phyloP scores from a whole-genome alignment of 352 stramenopile species.

The Phytophthora ramorum region DNA sequence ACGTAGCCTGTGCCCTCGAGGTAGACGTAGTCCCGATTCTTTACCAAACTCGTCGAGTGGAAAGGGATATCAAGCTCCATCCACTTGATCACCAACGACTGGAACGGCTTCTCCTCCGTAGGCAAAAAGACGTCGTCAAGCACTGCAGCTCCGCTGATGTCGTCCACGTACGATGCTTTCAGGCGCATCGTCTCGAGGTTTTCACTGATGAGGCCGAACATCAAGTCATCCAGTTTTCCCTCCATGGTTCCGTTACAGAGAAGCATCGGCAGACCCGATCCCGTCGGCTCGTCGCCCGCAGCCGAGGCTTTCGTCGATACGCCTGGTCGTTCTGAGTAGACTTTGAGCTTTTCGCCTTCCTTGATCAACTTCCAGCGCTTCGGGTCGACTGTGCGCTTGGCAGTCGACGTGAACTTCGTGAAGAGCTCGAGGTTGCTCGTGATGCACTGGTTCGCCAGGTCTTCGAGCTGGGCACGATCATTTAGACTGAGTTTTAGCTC shows the following conservation, averaged over 20 bases:
- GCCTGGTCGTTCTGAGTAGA: constrained; percentile 26
- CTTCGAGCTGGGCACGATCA: constrained; percentile 21
- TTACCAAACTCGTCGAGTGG: constrained; percentile 40
- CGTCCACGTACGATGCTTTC: constrained; percentile 51
- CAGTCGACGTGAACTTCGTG: constrained; percentile 11
- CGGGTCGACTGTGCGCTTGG: constrained; percentile 18
- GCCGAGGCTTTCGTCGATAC: background rate
- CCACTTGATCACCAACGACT: constrained; percentile 54
- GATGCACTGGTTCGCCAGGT: constrained; percentile 35
- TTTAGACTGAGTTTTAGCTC: constrained; percentile 15
- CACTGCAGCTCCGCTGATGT: constrained; percentile 46
- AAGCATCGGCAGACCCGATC: constrained; percentile 41
- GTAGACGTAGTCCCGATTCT: constrained; percentile 66
- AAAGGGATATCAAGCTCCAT: constrained; percentile 40
- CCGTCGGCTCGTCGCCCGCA: constrained; percentile 3
- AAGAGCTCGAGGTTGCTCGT: constrained; percentile 24
- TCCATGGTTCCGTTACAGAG: constrained; percentile 48
- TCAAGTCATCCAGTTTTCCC: constrained; percentile 58
- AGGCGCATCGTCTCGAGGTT: constrained; percentile 51
- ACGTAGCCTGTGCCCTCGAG: constrained; percentile 57
- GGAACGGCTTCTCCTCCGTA: constrained; percentile 41
- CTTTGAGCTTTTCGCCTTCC: constrained; percentile 27
- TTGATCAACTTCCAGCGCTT: constrained; percentile 34
- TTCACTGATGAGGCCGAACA: constrained; percentile 51
- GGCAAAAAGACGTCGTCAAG: constrained; percentile 42